Conservation (phyloP, 2,329 filamentous ascomycete species). For the Scedosporium minutisporum region DNA sequence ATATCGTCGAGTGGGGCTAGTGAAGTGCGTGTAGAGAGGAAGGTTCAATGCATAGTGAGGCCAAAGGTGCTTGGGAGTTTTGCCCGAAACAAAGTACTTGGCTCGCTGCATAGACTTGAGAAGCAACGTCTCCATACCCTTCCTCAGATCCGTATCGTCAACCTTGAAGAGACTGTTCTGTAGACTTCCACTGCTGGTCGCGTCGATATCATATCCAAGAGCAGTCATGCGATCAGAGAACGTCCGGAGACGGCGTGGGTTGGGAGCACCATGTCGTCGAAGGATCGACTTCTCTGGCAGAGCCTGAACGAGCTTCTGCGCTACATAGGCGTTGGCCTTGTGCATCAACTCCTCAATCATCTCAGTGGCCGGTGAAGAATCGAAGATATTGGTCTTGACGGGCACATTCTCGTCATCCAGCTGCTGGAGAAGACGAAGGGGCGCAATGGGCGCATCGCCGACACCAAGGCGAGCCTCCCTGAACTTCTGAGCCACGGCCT, state of each 20-base stretch:
- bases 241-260: conserved; percentile 76
- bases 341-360: conserved; percentile 91
- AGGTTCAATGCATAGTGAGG: conserved; percentile 89
- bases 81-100: conserved; percentile 85
- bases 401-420: conserved; percentile 97
- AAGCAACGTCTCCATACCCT: conserved; percentile 94
- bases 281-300: conserved; percentile 89
- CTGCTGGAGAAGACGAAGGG: conserved; percentile 82
- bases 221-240: conserved; percentile 90
- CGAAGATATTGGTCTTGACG: conserved; percentile 92
- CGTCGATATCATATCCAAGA: conserved; percentile 83
- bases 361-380: conserved; percentile 80
- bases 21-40: conserved; percentile 94
- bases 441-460: conserved; percentile 67
- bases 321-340: conserved; percentile 84
- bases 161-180: conserved; percentile 95
- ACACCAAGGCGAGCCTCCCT: conserved; percentile 78
- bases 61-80: conserved; percentile 66
- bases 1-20: conserved; percentile 87
- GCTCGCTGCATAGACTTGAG: conserved; percentile 94
- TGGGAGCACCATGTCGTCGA: conserved; percentile 76
- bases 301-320: conserved; percentile 67
- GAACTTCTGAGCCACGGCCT: conserved; percentile 80
- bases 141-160: conserved; percentile 77
- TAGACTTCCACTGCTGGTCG: conserved; percentile 76